Percentiles rank a stretch among this genome's conserved stretches.
Evolutionary conservation across 1,284 basidiomycete genomes (phyloP).

Genomic region (Kwoniella shivajii): DNA sequence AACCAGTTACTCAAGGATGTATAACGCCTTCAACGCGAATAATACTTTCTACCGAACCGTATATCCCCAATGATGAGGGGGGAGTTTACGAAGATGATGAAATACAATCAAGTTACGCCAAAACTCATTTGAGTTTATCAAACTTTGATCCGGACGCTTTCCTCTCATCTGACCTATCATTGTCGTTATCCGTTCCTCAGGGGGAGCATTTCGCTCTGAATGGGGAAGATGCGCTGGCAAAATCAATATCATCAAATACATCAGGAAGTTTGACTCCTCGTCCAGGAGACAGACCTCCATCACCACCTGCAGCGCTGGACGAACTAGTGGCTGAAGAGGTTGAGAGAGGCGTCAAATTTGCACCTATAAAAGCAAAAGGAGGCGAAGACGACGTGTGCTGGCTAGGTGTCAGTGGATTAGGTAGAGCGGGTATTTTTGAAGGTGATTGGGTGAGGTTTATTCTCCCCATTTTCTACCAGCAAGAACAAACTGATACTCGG

Average conservation of each 20-base stretch:
- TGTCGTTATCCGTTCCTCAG: conserved; percentile 21
- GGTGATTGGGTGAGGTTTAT: conserved; percentile 78
- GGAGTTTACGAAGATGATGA: conserved; percentile 22
- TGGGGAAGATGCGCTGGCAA: conserved; percentile 16
- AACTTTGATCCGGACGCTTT: conserved; percentile 48
- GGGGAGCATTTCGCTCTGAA: conserved; percentile 12
- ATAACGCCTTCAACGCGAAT: conserved; percentile 61
- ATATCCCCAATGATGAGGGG: conserved; percentile 12
- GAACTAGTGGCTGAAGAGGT: conserved; percentile 17
- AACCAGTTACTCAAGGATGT: conserved; percentile 74
- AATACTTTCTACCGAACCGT: conserved; percentile 56
- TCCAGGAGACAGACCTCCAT: conserved; percentile 32
- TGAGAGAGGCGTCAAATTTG: conserved; percentile 27
- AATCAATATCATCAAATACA: conserved; percentile 32
- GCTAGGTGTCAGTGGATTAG: conserved; percentile 61
- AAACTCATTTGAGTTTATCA: conserved; percentile 34
- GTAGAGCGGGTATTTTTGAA: conserved; percentile 72
- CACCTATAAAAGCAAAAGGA: conserved; percentile 21
- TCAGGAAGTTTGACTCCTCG: conserved; percentile 51
- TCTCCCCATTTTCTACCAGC: not conserved
- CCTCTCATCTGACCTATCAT: conserved; percentile 31
- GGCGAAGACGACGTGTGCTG: conserved; percentile 41
- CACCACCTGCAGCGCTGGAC: conserved; percentile 30
- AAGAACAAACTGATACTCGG: not conserved
- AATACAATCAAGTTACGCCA: conserved; percentile 26